Base-by-base conservation (phyloP, 257 asterid genomes). In the Solanum dulcamara region DNA sequence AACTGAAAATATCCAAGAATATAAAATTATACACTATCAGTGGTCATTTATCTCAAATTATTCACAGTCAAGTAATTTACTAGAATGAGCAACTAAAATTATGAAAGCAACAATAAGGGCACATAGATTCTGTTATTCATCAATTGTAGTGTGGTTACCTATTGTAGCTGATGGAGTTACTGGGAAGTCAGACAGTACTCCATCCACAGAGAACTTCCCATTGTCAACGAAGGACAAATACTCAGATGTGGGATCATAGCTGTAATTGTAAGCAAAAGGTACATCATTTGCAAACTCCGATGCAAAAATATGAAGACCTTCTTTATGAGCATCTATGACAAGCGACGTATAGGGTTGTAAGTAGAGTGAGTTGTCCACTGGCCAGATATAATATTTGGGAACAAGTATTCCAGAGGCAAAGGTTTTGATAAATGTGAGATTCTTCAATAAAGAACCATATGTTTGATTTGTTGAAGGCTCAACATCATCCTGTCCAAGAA, bases 391-490 rank as follows among this genome's bases (percentile, higher is more conserved):
- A 72, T 20, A 7, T 86, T 96, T 96, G 80, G 99, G 98, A 83
- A 96, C 92, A 62, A 96, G 89, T 84, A 95, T 96, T 67, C 96
- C 99, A 12, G 93, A 80, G 32, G 99, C 97, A 87, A 96, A 95
- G 50, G 94, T 92, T 83, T 87, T 92, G 85, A 96, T 89, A 13
- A 89, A 86, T 20, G 95, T 92, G 60, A 96, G 97, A 84, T 96
- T 94, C 22, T 60, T 88, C 91, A 91, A 85, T 40, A 95, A 94
- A 24, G 94, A 89, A 79, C 86, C 89, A 11, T 94, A 96, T 55
- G 97, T 93, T 87, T 89, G 95, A 89, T 96, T 96, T 59, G 94
- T 91, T 30, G 98, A 88, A 85, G 93, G 94, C 89, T 96, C 99
- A 68, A 89, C 75, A 6, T 89, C 94, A 11, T 84, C 87, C 15